phyloP scores from a whole-genome alignment of 208 protist genomes.

The Crithidia brevicula region DNA sequence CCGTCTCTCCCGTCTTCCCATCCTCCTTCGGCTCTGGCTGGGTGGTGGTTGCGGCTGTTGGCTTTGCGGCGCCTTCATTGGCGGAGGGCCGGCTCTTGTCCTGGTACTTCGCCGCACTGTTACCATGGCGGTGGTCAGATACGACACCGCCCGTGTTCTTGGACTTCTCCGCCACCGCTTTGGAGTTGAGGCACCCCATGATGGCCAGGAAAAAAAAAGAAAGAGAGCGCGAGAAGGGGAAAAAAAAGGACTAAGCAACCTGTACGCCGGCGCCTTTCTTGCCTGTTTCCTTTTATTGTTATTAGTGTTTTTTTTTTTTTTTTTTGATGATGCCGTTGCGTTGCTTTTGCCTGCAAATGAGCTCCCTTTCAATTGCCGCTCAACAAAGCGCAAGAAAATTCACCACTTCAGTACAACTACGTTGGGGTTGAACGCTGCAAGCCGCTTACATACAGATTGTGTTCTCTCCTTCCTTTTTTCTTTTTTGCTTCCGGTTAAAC shows the following conservation, averaged over 20 bases:
- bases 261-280: too few species aligned
- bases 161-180: slow-evolving; percentile 40
- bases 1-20: slow-evolving; percentile 1
- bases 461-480: too few species aligned
- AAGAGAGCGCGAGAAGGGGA: slow-evolving; percentile 11
- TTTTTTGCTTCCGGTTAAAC: too few species aligned
- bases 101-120: slow-evolving; percentile 5
- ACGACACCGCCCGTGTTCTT: slow-evolving; percentile 8
- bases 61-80: slow-evolving; percentile 22
- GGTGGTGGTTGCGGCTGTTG: slow-evolving; percentile 4
- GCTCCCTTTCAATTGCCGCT: too few species aligned
- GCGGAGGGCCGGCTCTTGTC: slow-evolving; percentile 5
- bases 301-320: not conserved
- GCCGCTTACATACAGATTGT: too few species aligned
- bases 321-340: too few species aligned
- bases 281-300: not conserved
- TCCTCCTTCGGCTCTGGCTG: slow-evolving; percentile 3
- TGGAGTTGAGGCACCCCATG: slow-evolving; percentile 71
- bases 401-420: too few species aligned
- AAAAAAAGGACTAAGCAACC: too few species aligned
- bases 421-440: too few species aligned
- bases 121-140: slow-evolving; percentile 6
- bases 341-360: too few species aligned
- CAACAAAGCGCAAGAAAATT: too few species aligned
- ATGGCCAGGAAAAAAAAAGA: slow-evolving; percentile 1